Conservation (phyloP, 1,284 basidiomycete species). For the Rhodofomes roseus region DNA sequence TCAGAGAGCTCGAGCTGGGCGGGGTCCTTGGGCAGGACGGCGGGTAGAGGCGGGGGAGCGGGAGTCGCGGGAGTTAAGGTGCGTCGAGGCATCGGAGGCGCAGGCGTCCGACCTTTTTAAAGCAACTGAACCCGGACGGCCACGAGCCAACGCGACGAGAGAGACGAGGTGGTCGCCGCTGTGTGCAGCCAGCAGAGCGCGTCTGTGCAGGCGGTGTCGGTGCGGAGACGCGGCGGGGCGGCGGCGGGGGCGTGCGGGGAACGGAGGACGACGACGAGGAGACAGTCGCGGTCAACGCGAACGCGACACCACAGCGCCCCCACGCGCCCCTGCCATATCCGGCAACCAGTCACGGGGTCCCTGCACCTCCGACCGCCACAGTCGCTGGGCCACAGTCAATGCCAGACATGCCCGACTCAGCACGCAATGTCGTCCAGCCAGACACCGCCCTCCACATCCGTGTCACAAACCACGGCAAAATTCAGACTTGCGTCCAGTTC, state of each 20-base stretch:
- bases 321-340: not conserved
- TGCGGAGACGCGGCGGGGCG: not conserved
- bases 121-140: constrained; percentile 21
- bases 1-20: constrained; percentile 19
- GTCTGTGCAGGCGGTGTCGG: not conserved
- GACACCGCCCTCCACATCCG: constrained; percentile 42
- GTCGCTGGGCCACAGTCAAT: not conserved
- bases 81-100: constrained; percentile 33
- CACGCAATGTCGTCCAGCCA: too few relatives aligned
- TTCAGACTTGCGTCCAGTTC: constrained; percentile 57
- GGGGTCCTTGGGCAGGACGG: constrained; percentile 23
- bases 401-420: not conserved
- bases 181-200: not conserved
- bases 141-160: constrained; percentile 6
- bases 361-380: not conserved
- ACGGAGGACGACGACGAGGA: not conserved
- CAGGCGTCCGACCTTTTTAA: constrained; percentile 27
- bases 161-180: not conserved
- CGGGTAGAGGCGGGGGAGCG: constrained; percentile 20
- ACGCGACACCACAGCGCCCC: not conserved
- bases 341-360: not conserved
- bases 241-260: not conserved
- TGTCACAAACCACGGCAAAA: constrained; percentile 63
- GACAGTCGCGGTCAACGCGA: not conserved
- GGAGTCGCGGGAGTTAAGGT: constrained; percentile 25